Evolutionary conservation across 2,329 filamentous ascomycete genomes (phyloP), one percentile per base, ranked within the genome.

Genomic region (Sporothrix dimorphospora): DNA sequence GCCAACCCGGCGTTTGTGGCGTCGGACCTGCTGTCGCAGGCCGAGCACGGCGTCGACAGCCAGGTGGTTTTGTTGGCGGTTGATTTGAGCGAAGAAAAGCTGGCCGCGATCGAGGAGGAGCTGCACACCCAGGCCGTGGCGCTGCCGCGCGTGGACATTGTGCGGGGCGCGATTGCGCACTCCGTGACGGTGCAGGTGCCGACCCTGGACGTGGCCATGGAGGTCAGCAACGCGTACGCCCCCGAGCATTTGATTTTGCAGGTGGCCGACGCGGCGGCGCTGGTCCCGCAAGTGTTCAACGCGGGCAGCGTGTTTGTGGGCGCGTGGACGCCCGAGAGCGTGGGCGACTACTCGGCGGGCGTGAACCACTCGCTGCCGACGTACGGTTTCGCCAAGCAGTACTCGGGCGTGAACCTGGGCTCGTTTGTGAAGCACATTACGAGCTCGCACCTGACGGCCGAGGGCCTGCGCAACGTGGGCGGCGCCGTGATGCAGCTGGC

Each of bases 361-460:
- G 96, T 99, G 55, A 99, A 99, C 81, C 96, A 99, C 85, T 97
- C 93, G 72, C 85, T 99, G 76, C 96, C 96, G 69, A 99, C 96
- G 0, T 99, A 98, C 79, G 96, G 96, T 53, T 99, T 97, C 78
- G 96, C 96, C 66, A 97, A 97, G 83, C 96, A 99, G 82, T 99
- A 99, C 84, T 98, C 94, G 6, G 96, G 96, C 69, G 96, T 99
- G 79, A 99, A 97, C 81, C 88, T 99, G 6, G 94, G 89, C 42
- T 98, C 95, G 2, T 99, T 98, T 83, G 88, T 97, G 81, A 99
- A 99, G 85, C 94, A 98, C 85, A 98, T 99, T 79, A 99, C 96
- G 49, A 96, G 93, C 83, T 94, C 94, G 0, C 93, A 97, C 81
- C 86, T 99, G 74, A 97, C 94, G 0, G 89, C 90, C 21, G 88